Conservation (phyloP, 495 filamentous ascomycete species). For the Penicillium psychrofluorescens region DNA sequence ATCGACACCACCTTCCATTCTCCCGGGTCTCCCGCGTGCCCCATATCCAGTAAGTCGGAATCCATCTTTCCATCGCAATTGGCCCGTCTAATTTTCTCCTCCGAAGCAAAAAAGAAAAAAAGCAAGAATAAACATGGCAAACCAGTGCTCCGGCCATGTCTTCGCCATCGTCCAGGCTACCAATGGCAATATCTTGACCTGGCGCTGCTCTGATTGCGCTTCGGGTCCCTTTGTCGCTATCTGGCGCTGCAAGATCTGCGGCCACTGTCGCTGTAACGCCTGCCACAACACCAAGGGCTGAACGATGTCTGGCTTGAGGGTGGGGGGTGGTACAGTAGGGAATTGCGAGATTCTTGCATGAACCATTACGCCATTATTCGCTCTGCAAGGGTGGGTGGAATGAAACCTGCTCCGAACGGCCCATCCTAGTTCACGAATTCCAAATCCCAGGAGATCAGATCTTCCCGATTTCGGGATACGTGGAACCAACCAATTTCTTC, state of each 20-base stretch:
- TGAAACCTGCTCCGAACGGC: no score
- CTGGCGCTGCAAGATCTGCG: slow-evolving; percentile 44
- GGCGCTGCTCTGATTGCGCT: slow-evolving; percentile 44
- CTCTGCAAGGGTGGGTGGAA: no score
- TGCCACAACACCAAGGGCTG: slow-evolving; percentile 40
- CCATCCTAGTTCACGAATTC: no score
- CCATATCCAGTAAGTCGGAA: slow-evolving; percentile 10
- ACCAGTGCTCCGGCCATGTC: slow-evolving; percentile 38
- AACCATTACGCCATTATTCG: no score
- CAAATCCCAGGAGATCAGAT: no score
- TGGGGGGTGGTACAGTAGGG: no score
- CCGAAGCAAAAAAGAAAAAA: no score
- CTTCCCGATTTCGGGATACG: no score
- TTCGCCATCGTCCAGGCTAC: slow-evolving; percentile 40
- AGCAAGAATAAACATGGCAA: slow-evolving; percentile 27
- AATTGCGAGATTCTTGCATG: no score
- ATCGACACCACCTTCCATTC: slow-evolving; percentile 18
- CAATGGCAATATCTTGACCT: slow-evolving; percentile 43
- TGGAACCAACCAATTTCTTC: no score
- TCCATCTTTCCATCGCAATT: no score
- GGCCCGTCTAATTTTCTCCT: no score
- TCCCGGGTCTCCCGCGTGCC: slow-evolving; percentile 13
- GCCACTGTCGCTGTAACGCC: slow-evolving; percentile 37
- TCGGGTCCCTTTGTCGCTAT: slow-evolving; percentile 43
- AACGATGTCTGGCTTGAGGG: not conserved